phyloP scores from a whole-genome alignment of 805 yeast genomes.

The Lipomyces yamadae region DNA sequence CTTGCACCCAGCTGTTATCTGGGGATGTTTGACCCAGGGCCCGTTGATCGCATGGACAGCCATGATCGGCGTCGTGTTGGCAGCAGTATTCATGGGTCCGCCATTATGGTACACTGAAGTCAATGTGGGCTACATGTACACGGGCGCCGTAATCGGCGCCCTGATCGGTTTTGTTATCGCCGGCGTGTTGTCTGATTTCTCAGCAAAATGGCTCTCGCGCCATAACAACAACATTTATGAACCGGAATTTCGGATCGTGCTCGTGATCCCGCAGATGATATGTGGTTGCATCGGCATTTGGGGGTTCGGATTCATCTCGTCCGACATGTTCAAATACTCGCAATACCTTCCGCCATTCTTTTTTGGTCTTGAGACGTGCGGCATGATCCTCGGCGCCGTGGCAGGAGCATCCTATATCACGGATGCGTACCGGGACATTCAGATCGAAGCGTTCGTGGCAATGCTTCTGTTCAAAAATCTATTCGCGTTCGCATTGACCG shows the following conservation, averaged over 20 bases:
- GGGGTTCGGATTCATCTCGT: constrained; percentile 35
- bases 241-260: constrained; percentile 35
- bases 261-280: constrained; percentile 31
- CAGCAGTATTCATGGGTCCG: constrained; percentile 36
- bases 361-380: constrained; percentile 36
- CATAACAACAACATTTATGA: constrained; percentile 35
- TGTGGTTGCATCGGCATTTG: constrained; percentile 32
- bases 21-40: constrained; percentile 36
- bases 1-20: constrained; percentile 31
- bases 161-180: constrained; percentile 33
- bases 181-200: constrained; percentile 27
- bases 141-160: constrained; percentile 33
- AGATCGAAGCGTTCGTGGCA: constrained; percentile 33
- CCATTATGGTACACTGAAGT: constrained; percentile 34
- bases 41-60: constrained; percentile 37
- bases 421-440: constrained; percentile 36
- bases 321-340: constrained; percentile 22
- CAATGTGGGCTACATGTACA: constrained; percentile 33
- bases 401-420: constrained; percentile 37
- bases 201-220: constrained; percentile 24
- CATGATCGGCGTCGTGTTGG: constrained; percentile 35
- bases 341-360: constrained; percentile 33
- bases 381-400: constrained; percentile 36
- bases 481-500: constrained; percentile 33
- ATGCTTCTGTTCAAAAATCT: constrained; percentile 34